These are phyloP conservation scores for Margaritispora aquatica DNA, from an alignment of 495 filamentous ascomycete genomes.

Conservation along the genomic window DNA sequence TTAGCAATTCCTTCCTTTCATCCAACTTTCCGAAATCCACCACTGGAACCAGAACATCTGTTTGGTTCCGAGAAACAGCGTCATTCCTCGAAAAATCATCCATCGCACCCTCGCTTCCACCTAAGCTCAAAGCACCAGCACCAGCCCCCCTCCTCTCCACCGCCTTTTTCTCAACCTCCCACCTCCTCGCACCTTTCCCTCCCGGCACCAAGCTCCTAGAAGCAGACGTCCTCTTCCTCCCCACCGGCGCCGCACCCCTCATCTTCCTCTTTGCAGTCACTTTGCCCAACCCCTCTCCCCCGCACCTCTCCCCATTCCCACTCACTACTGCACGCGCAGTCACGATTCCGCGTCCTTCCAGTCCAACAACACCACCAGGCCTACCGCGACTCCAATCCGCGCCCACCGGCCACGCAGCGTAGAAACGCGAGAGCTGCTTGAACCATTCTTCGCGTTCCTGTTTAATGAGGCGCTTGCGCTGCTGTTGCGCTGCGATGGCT, in stretches of 20 bases:
- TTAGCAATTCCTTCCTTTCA: too few relatives aligned
- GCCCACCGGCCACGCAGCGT: not conserved
- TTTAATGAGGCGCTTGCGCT: not conserved
- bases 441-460: not conserved
- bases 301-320: too few relatives aligned
- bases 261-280: not conserved
- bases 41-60: too few relatives aligned
- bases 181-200: too few relatives aligned
- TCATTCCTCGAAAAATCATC: too few relatives aligned
- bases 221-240: not conserved
- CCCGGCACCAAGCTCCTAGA: not conserved
- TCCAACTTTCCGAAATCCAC: too few relatives aligned
- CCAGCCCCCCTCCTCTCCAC: not conserved
- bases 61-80: too few relatives aligned
- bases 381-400: not conserved
- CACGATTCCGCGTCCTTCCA: too few relatives aligned
- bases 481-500: not conserved
- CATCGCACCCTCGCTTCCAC: not conserved
- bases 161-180: not conserved
- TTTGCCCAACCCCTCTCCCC: not conserved
- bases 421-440: not conserved
- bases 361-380: not conserved
- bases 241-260: not conserved
- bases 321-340: too few relatives aligned
- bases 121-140: not conserved